Evolutionary conservation across 352 stramenopile genomes (phyloP), one percentile per base, ranked within the genome.

Genomic region (Pythium vanterpoolii): DNA sequence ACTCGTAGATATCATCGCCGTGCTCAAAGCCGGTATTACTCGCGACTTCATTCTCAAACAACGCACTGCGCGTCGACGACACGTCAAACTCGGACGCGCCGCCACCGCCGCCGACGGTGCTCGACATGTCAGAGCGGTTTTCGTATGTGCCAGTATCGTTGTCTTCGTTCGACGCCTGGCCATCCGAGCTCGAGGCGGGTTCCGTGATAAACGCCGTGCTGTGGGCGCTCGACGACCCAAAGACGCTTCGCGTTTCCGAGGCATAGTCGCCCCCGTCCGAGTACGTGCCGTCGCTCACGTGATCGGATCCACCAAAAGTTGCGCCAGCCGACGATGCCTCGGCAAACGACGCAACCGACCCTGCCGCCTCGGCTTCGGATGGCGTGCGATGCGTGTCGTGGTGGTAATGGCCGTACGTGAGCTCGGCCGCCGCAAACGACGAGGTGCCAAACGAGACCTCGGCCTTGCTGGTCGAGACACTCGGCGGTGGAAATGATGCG

Each of bases 231-330:
- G 80, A 90, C 16, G 79, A 88, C 18, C 82, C 76, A 49, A 89
- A 72, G 26, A 86, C 76, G 27, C 83, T 93, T 18, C 80, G 73
- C 3, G 78, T 89, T 50, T 93, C 83, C 1, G 83, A 93, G 0
- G 78, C 64, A 26, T 77, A 68, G 14, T 54, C 54, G 8, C 53
- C 83, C 18, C 73, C 79, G 46, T 90, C 80, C 18, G 79, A 89
- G 72, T 80, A 89, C 28, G 74, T 62, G 11, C 72, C 76, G 50
- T 90, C 81, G 27, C 80, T 83, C 16, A 82, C 72, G 28, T 77
- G 76, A 49, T 93, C 83, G 33, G 80, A 90, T 2, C 76, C 80
- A 19, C 83, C 83, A 60, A 90, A 87, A 18, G 83, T 93, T 21
- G 83, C 83, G 47, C 80, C 83, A n/a, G 80, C 77, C 3, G 80